Evolutionary conservation across 1,139 yeast species (phyloP), one percentile per base, ranked within the genome.

Genomic region (Diutina pseudorugosa): DNA sequence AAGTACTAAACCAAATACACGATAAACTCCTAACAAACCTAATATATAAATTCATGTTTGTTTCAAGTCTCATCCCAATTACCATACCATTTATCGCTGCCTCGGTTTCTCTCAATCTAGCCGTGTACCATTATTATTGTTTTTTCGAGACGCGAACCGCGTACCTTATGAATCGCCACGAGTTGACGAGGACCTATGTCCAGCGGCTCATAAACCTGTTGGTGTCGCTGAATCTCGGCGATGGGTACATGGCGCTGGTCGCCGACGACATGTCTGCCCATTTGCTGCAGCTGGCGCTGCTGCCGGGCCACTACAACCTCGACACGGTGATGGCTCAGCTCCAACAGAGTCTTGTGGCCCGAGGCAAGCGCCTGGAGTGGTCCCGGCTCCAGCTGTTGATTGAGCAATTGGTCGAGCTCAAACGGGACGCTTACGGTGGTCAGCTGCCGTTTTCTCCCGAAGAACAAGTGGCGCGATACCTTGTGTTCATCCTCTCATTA

Each of bases 201-300:
- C 36, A 45, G 8, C 19, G 49, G 21, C 49, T 45, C 40, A 36
- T 45, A 6, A 21, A 45, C 40, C 40, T 27, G 40, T 11, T 45
- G 12, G 49, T 45, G 23, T 36, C 40, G 14, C 49, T n/a, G 12
- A n/a, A 14, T 11, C 25, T 23, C 9, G 49, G 49, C n/a, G 49
- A 45, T 16, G 49, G 23, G 14, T 45, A 45, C 49, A 27, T 20
- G 49, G 40, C 49, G 49, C 49, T 45, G 49, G 49, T 45, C 40
- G 49, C 18, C 40, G 40, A 27, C 16, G 49, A 45, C 21, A 45
- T 45, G 19, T n/a, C 40, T n/a, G 4, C 40, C n/a, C 21, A 27
- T 27, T 33, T 45, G 6, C 18, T 33, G 14, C 21, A 18, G 12
- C 18, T 18, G 20, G 11, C 6, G n/a, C 49, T 9, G 18, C 11